These are phyloP conservation scores for Tolypocladium inflatum DNA, from an alignment of 2,329 filamentous ascomycete genomes.

Conservation along the genomic window DNA sequence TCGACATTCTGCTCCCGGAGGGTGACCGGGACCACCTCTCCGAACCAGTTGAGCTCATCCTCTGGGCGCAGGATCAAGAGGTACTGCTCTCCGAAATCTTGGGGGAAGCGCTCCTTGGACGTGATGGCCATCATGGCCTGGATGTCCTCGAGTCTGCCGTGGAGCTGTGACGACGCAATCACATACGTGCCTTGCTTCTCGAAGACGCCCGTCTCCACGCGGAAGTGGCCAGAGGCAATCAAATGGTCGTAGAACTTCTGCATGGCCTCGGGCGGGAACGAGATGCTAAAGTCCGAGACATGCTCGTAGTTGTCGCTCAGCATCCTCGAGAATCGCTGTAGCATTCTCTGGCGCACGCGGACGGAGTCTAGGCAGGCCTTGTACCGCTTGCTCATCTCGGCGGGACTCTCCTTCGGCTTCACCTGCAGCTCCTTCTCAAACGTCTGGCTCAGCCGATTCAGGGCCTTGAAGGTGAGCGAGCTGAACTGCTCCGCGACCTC, in stretches of 20 bases:
- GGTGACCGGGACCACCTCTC: conserved; percentile 60
- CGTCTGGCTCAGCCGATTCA: conserved; percentile 77
- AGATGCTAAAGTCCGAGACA: conserved; percentile 87
- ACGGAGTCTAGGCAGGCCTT: conserved; percentile 94
- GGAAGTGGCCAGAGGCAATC: conserved; percentile 74
- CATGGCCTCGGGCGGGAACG: conserved; percentile 56
- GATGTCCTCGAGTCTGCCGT: conserved; percentile 69
- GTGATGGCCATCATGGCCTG: conserved; percentile 73
- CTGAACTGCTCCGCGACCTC: conserved; percentile 98
- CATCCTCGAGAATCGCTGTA: conserved; percentile 89
- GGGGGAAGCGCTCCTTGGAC: conserved; percentile 44
- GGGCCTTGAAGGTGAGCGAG: conserved; percentile 83
- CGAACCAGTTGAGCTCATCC: conserved; percentile 69
- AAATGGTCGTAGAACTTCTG: conserved; percentile 74
- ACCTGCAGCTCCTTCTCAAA: conserved; percentile 87
- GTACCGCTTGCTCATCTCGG: conserved; percentile 94
- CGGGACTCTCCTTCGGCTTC: conserved; percentile 70
- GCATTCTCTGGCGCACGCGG: conserved; percentile 87
- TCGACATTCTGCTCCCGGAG: conserved; percentile 74
- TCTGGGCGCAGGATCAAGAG: conserved; percentile 79
- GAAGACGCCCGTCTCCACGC: conserved; percentile 62
- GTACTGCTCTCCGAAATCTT: conserved; percentile 68
- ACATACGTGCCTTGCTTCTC: conserved; percentile 72
- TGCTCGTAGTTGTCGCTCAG: conserved; percentile 93
- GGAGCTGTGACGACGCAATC: conserved; percentile 73